Conservation (phyloP, 768 basidiomycete species). For the Leccinellum albellum region DNA sequence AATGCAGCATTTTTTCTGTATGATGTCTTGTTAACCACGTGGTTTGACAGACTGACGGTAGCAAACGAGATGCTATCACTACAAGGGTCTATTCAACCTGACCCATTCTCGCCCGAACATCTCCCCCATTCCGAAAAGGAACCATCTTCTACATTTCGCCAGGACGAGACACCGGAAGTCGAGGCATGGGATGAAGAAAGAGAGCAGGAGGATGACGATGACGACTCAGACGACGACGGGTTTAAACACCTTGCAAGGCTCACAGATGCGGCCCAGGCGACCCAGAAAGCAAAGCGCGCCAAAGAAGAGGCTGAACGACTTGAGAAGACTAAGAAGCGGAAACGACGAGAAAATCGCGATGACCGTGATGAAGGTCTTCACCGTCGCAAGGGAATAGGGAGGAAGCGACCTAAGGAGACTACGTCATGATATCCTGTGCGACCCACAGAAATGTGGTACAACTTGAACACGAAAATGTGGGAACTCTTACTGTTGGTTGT, state of each 20-base stretch:
- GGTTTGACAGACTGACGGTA: slow-evolving; percentile 61
- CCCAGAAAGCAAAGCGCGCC: slow-evolving; percentile 21
- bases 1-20: not conserved
- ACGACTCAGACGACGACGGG: slow-evolving; percentile 32
- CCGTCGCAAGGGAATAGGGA: slow-evolving; percentile 8
- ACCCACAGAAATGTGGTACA: not conserved
- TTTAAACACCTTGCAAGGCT: slow-evolving; percentile 30
- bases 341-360: slow-evolving; percentile 22
- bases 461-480: not conserved
- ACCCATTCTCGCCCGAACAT: slow-evolving; percentile 70
- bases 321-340: slow-evolving; percentile 30
- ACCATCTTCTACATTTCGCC: not conserved
- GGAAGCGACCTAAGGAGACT: slow-evolving; percentile 14
- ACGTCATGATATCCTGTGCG: slow-evolving; percentile 5
- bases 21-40: slow-evolving; percentile 2
- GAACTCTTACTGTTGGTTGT: not conserved
- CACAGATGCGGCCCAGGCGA: slow-evolving; percentile 28
- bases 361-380: slow-evolving; percentile 1
- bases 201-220: slow-evolving; percentile 14
- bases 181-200: slow-evolving; percentile 3
- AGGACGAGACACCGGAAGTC: slow-evolving; percentile 19
- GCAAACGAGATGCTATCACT: slow-evolving; percentile 94
- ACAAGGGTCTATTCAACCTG: slow-evolving; percentile 73
- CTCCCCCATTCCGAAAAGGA: slow-evolving; percentile 29
- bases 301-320: slow-evolving; percentile 27